Evolutionary conservation across 2,329 filamentous ascomycete genomes (phyloP).

Genomic region (Colletotrichum paranaense): DNA sequence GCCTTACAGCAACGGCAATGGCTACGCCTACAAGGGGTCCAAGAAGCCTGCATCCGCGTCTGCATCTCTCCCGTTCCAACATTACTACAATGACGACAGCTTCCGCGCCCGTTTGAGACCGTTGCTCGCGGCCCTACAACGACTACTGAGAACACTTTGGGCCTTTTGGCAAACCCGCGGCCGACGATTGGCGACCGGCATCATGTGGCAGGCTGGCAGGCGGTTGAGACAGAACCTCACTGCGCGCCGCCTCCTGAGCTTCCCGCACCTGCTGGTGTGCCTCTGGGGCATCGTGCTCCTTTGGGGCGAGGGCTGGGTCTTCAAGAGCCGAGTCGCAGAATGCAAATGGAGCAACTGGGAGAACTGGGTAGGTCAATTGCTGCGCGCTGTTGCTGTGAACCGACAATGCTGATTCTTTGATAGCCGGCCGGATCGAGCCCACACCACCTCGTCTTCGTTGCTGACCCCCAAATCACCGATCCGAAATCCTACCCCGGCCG

Average conservation of each 20-base stretch:
- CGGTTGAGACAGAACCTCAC: slow-evolving; percentile 59
- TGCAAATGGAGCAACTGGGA: slow-evolving; percentile 94
- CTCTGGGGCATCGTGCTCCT: slow-evolving; percentile 83
- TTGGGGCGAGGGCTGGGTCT: slow-evolving; percentile 87
- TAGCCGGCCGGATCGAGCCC: slow-evolving; percentile 83
- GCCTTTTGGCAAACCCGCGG: slow-evolving; percentile 31
- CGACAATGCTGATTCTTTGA: slow-evolving; percentile 14
- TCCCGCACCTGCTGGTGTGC: slow-evolving; percentile 75
- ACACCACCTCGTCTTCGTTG: slow-evolving; percentile 85
- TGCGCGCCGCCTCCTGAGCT: slow-evolving; percentile 64
- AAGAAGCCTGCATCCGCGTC: slow-evolving; percentile 5
- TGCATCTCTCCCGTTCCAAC: slow-evolving; percentile 24
- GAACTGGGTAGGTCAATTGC: slow-evolving; percentile 77
- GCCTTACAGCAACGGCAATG: slow-evolving; percentile 51
- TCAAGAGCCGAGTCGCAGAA: slow-evolving; percentile 73
- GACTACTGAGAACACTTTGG: slow-evolving; percentile 21
- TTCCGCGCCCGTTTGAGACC: slow-evolving; percentile 35
- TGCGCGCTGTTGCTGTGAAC: background rate
- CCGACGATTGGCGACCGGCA: slow-evolving; percentile 23
- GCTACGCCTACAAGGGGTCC: slow-evolving; percentile 35
- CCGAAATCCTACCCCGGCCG: slow-evolving; percentile 94
- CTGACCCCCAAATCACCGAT: slow-evolving; percentile 92
- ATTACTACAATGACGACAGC: slow-evolving; percentile 37
- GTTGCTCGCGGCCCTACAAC: slow-evolving; percentile 10
- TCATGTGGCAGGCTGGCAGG: slow-evolving; percentile 24